Conservation (phyloP, 148 eudicot species). For the Persicaria tinctoria region DNA sequence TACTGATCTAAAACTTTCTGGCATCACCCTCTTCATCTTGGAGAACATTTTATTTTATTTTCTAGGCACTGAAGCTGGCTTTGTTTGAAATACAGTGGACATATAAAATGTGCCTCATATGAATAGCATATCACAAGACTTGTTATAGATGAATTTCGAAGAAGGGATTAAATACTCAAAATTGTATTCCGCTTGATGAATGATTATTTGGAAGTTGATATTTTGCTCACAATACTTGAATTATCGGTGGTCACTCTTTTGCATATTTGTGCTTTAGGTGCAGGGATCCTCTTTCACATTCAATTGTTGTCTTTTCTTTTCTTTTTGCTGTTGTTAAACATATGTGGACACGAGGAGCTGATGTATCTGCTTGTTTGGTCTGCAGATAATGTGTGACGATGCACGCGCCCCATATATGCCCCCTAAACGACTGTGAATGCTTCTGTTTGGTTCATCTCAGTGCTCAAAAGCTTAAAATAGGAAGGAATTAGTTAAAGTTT, state of each 20-base stretch:
- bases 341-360: not conserved
- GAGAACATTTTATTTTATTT: not conserved
- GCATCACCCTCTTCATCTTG: not conserved
- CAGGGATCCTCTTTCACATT: not conserved
- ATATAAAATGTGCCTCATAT: not conserved
- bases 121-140: not conserved
- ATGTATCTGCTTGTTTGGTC: not conserved
- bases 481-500: not conserved
- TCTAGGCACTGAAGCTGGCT: not conserved
- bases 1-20: not conserved
- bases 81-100: not conserved
- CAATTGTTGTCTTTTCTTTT: not conserved
- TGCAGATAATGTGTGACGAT: conserved; percentile 7
- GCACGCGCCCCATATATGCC: not conserved
- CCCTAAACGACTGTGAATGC: conserved; percentile 8
- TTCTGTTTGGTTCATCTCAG: not conserved
- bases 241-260: not conserved
- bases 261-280: not conserved
- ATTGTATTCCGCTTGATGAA: not conserved
- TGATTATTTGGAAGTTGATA: not conserved
- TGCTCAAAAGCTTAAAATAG: not conserved
- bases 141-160: not conserved
- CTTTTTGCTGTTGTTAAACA: not conserved
- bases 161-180: not conserved
- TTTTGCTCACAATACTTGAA: not conserved